Evolutionary conservation across 805 yeast genomes (phyloP).

Genomic region (Debaryomyces castellii): DNA sequence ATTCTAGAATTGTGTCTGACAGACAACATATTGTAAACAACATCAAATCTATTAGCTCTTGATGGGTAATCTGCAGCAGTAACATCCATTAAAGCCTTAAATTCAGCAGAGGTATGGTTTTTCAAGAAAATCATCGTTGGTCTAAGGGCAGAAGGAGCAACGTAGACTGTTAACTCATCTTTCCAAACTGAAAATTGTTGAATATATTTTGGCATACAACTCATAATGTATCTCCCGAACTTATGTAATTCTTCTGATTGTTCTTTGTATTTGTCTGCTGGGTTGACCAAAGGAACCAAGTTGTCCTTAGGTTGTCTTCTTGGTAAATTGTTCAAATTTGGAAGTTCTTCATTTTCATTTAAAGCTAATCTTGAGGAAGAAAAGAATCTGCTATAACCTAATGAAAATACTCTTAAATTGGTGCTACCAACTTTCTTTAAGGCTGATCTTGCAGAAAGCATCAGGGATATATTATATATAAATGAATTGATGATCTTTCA

Average conservation of each 20-base stretch:
- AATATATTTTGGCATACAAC: slow-evolving; percentile 75
- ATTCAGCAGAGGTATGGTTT: slow-evolving; percentile 80
- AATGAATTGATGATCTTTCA: not conserved
- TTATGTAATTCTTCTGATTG: slow-evolving; percentile 71
- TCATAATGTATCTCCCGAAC: slow-evolving; percentile 77
- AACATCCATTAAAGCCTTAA: slow-evolving; percentile 73
- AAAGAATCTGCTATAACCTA: slow-evolving; percentile 1
- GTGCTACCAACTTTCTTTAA: slow-evolving; percentile 4
- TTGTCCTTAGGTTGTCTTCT: slow-evolving; percentile 33
- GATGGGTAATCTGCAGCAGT: slow-evolving; percentile 88
- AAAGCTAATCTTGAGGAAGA: not conserved
- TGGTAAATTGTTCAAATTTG: slow-evolving; percentile 36
- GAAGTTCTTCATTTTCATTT: slow-evolving; percentile 24
- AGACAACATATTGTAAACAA: slow-evolving; percentile 78
- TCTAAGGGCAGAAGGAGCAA: slow-evolving; percentile 71
- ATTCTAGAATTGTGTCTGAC: slow-evolving; percentile 84
- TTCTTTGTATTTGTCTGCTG: slow-evolving; percentile 71
- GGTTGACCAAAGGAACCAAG: slow-evolving; percentile 61
- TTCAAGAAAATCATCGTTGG: slow-evolving; percentile 71
- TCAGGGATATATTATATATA: not conserved
- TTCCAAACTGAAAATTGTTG: slow-evolving; percentile 90
- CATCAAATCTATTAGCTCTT: slow-evolving; percentile 81
- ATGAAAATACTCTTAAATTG: slow-evolving; percentile 2
- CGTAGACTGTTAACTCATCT: slow-evolving; percentile 75
- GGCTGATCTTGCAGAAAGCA: slow-evolving; percentile 5